Evolutionary conservation across 1,284 basidiomycete species (phyloP).

Genomic region (Ceratobasidium sp.): DNA sequence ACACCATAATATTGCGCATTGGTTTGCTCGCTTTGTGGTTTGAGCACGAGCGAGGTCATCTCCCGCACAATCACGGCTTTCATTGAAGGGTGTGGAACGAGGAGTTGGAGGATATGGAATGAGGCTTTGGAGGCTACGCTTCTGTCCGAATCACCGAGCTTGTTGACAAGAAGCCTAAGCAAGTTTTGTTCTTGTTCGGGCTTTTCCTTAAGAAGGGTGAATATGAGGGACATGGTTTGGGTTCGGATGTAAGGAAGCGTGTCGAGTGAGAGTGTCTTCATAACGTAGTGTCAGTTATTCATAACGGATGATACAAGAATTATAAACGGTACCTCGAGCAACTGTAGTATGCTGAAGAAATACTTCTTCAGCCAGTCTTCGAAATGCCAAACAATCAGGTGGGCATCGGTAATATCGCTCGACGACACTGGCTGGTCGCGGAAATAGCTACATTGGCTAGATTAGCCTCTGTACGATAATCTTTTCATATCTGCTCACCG

Average conservation of each 20-base stretch:
- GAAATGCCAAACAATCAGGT: constrained; percentile 86
- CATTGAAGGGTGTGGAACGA: constrained; percentile 94
- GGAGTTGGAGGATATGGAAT: constrained; percentile 85
- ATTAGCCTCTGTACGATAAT: constrained; percentile 5
- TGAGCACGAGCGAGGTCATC: constrained; percentile 72
- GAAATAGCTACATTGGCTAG: constrained; percentile 70
- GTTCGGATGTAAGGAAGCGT: constrained; percentile 88
- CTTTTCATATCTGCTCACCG: constrained; percentile 59
- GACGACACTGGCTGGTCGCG: constrained; percentile 86
- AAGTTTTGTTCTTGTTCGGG: constrained; percentile 98
- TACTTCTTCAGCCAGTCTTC: constrained; percentile 98
- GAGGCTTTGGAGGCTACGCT: constrained; percentile 90
- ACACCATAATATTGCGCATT: constrained; percentile 89
- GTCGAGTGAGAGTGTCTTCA: constrained; percentile 82
- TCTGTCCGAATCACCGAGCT: constrained; percentile 91
- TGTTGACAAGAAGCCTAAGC: constrained; percentile 92
- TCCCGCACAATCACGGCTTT: constrained; percentile 91
- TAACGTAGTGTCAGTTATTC: constrained; percentile 38
- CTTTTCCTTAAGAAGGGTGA: constrained; percentile 83
- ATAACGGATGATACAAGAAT: not conserved
- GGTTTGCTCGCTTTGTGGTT: constrained; percentile 55
- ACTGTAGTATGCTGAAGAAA: constrained; percentile 91
- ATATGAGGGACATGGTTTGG: constrained; percentile 73
- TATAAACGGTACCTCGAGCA: constrained; percentile 72
- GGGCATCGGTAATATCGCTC: constrained; percentile 71